Conservation (phyloP, 2,329 filamentous ascomycete genomes). For the Shiraia sp. region DNA sequence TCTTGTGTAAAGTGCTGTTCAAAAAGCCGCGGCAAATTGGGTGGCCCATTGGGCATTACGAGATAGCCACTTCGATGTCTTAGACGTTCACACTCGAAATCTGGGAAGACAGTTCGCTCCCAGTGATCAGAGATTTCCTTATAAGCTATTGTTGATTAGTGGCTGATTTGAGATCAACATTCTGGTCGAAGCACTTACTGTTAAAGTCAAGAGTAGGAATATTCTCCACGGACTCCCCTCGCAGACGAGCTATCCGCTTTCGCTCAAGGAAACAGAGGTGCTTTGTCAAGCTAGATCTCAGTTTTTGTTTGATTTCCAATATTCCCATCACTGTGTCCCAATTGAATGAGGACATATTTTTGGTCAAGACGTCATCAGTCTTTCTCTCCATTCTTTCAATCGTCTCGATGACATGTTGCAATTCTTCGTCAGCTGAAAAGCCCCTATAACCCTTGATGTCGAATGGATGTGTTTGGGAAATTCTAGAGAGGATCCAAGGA, state of each 20-base stretch:
- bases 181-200: conserved; percentile 14
- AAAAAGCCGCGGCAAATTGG: conserved; percentile 11
- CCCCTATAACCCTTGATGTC: conserved; percentile 29
- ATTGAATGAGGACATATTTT: conserved; percentile 29
- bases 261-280: conserved; percentile 37
- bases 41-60: conserved; percentile 18
- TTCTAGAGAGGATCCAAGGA: conserved; percentile 33
- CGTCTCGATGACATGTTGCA: conserved; percentile 30
- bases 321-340: conserved; percentile 36
- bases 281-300: conserved; percentile 35
- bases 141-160: conserved; percentile 22
- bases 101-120: conserved; percentile 30
- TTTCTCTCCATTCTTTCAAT: conserved; percentile 36
- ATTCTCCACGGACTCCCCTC: conserved; percentile 25
- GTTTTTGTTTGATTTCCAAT: conserved; percentile 25
- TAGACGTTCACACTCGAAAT: conserved; percentile 15
- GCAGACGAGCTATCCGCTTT: conserved; percentile 35
- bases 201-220: conserved; percentile 17
- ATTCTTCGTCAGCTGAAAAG: conserved; percentile 34
- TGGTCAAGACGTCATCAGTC: conserved; percentile 27
- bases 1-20: conserved; percentile 10
- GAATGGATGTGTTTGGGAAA: conserved; percentile 40
- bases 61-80: conserved; percentile 6
- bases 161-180: background rate
- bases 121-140: conserved; percentile 29